A percentile compares a stretch with the other conserved stretches of the same genome.
Evolutionary conservation across 805 yeast species (phyloP).

Genomic region (Saccharomycopsis capsularis): DNA sequence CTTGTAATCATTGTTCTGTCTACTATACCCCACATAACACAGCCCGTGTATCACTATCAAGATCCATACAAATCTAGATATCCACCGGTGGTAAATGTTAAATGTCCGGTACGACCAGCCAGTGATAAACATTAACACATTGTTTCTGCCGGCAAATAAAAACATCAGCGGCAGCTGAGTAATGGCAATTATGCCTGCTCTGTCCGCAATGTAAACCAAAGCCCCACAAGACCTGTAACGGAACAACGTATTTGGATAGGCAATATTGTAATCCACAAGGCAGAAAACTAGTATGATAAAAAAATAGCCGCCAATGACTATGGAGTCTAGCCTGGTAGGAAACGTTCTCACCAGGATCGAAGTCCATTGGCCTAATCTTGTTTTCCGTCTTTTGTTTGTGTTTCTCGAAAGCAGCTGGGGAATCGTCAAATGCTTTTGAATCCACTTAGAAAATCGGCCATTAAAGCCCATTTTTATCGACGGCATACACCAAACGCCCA

Average conservation of each 20-base stretch:
- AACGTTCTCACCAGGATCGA: slow-evolving; percentile 23
- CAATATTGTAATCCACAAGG: slow-evolving; percentile 26
- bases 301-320: slow-evolving; percentile 28
- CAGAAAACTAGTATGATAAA: slow-evolving; percentile 27
- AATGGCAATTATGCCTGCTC: slow-evolving; percentile 41
- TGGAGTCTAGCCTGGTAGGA: slow-evolving; percentile 31
- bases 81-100: slow-evolving; percentile 35
- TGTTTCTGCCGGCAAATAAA: slow-evolving; percentile 32
- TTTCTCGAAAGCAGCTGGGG: slow-evolving; percentile 27
- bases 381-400: slow-evolving; percentile 5
- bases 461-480: slow-evolving; percentile 24
- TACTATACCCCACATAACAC: slow-evolving; percentile 34
- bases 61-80: slow-evolving; percentile 34
- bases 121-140: slow-evolving; percentile 28
- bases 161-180: slow-evolving; percentile 32
- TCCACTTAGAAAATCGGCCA: slow-evolving; percentile 26
- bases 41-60: slow-evolving; percentile 34
- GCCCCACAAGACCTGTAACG: slow-evolving; percentile 27
- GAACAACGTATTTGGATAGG: slow-evolving; percentile 29
- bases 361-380: slow-evolving; percentile 6
- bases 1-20: slow-evolving; percentile 30
- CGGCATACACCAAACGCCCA: slow-evolving; percentile 33
- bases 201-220: slow-evolving; percentile 35
- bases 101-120: slow-evolving; percentile 33
- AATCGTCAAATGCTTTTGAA: slow-evolving; percentile 29